Conservation (phyloP, 2,329 filamentous ascomycete species). For the Trichoderma sp. region DNA sequence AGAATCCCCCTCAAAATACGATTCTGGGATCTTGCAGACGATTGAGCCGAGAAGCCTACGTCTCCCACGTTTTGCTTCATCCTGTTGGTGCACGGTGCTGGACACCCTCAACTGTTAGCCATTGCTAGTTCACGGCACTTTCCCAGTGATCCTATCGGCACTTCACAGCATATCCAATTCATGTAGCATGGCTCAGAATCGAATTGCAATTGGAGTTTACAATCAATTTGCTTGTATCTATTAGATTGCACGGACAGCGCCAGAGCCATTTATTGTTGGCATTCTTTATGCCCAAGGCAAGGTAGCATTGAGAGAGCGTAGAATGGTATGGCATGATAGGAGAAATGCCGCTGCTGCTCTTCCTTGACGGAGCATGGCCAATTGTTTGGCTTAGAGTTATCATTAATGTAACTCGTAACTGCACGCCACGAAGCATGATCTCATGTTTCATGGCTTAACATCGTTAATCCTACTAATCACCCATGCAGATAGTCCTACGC, state of each 20-base stretch:
- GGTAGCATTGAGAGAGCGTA: background rate
- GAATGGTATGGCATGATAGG: background rate
- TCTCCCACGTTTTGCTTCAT: background rate
- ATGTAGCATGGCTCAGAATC: background rate
- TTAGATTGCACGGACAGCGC: background rate
- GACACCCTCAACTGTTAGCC: background rate
- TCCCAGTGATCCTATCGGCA: background rate
- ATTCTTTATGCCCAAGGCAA: background rate
- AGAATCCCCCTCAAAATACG: background rate
- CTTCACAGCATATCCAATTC: background rate
- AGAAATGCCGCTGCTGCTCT: background rate
- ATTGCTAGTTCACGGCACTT: background rate
- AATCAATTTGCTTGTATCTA: background rate
- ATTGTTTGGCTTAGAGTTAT: background rate
- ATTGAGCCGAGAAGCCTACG: background rate
- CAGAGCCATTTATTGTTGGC: background rate
- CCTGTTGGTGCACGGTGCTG: background rate
- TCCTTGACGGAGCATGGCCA: background rate
- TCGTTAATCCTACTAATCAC: background rate
- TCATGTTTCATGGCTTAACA: background rate
- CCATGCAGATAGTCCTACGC: background rate
- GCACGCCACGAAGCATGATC: background rate
- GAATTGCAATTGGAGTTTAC: background rate
- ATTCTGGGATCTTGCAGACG: constrained; percentile 1
- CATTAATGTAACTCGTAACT: too few relatives aligned